Evolutionary conservation across 2,329 filamentous ascomycete species (phyloP), one percentile per base, ranked within the genome.

Genomic region (Lachnellula willkommii): DNA sequence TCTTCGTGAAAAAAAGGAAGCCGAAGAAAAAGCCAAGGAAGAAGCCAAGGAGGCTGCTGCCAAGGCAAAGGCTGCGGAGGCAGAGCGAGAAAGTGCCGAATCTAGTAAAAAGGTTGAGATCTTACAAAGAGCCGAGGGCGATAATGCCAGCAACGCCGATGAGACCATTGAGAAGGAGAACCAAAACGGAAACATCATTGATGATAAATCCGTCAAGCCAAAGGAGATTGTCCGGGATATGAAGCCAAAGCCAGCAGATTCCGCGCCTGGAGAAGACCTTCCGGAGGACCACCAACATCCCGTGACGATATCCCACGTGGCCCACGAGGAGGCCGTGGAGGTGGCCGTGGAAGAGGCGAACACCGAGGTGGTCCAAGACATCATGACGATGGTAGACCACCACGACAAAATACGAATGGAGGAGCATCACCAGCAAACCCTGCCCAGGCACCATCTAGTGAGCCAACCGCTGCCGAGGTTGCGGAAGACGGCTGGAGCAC

Each of bases 1-100:
- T 6, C 61, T 91, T 26, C 85, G 85, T 61, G 86, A 94, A 72
- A 95, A 95, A 82, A 89, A 87, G 69, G 90, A 84, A 51, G 84
- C 85, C 63, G 79, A 79, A 51, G 77, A 80, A 39, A 75, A 76
- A 50, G 73, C 71, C 11, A 70, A 67, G 53, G 77, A 89, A 66
- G 88, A 90, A 62, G 79, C 78, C 56, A 79, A 81, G 70, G 85
- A 88, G 65, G 79, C 83, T 50, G 67, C 67, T 35, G 52, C 48
- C 17, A 54, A 57, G 26, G 63, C 60, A 39, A 68, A 71, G 52
- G 70, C 72, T 43, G 71, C 74, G 32, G 72, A 74, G 42, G 68
- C 66, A 2, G 70, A 74, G 58, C 62, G 65, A 50, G 56, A 61
- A 28, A 59, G 56, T 28, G 48, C 59, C 12, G 67, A 64, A 22